Base-by-base conservation (phyloP, 371 early-diverging fungal genomes). In the Mortierella sp. region DNA sequence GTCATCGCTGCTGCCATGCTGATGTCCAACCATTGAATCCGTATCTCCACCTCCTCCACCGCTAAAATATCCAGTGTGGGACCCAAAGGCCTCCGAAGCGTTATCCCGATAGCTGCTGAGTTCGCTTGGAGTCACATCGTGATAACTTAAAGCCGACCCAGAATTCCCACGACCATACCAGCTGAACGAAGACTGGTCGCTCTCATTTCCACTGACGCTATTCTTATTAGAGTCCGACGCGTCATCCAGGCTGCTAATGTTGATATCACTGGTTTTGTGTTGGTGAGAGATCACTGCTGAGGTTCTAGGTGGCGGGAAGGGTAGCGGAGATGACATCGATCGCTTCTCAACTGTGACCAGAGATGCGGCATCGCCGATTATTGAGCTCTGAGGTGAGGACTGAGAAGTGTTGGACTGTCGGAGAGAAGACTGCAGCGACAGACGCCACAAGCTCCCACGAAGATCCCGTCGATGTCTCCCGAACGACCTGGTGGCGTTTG, bases 81-180 rank as follows among this genome's bases (percentile, higher is more conserved):
- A 37, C 0, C 50, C 73, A 71, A 50, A 61, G 16, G 46, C 48
- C 34, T 80, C 79, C 0, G 74, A 76, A 9, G 61, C 64, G 0
- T 57, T 54, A 31, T 79, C 77, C 21, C 59, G 74, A 40, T 73
- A 79, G 44, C 76, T 84, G 55, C 72, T 73, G 64, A 67, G 11
- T 9, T 84, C 78, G 64, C 81, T 78, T 2, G 78, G 78, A 5
- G 80, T 78, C 40, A 76, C 67, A 59, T 84, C 85, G 21, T 78
- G 81, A 53, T 84, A 84, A 21, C 78, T 81, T 19, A 77, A 44
- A 10, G 78, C 67, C 19, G 85, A 84, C 43, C 85, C 81, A 31
- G 81, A 78, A 13, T 72, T 81, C 10, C 81, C 86, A 31, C 74
- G 78, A 6, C 79, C 81, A 50, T 78, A 85, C 86, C 86, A 81